Evolutionary conservation across 306 rosid species (phyloP), one percentile per base, ranked within the genome.

Genomic region (Lathyrus aphaca): DNA sequence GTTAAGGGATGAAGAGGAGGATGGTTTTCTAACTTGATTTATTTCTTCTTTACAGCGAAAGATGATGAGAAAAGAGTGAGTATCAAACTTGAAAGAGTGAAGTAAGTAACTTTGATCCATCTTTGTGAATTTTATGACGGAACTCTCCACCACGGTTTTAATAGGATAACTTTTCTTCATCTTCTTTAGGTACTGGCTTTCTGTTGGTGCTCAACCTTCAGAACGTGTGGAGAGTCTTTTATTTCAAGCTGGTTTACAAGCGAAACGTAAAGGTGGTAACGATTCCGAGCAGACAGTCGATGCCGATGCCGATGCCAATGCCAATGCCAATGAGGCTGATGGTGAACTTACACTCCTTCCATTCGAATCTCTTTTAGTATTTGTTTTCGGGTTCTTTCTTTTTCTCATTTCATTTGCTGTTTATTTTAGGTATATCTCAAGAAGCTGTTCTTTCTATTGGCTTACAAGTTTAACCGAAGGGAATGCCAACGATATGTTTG

Each of bases 191-290:
- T 88, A 93, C 73, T 93, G 98, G 98, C 83, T 93, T 13, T 88
- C 97, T 61, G 94, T 93, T 69, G 98, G 98, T 39, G 98, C 98
- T 75, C 88, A 88, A 79, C 97, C 98, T 72, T 86, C 98, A 23
- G 96, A 93, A 2, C 78, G 96, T 11, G 85, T 90, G 15, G 84
- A 88, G 79, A 78, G 84, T 40, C 74, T 93, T 72, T 87, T 90
- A 45, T 81, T 79, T 73, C 70, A 84, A 68, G 80, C 97, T n/a
- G 97, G 98, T 64, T 4, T 90, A 62, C 64, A 6, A 75, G 64
- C 74, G 88, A 94, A 78, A 46, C 87, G 77, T 21, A 83, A 87
- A 78, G 96, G 85, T 16, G 92, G 84, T 70, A 74, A 80, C 10
- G 12, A 13, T 57, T 81, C 75, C 19, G 83, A 80, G 57, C 80